phyloP scores from a whole-genome alignment of 164 flowering plant species.

The Vitis labrusca region DNA sequence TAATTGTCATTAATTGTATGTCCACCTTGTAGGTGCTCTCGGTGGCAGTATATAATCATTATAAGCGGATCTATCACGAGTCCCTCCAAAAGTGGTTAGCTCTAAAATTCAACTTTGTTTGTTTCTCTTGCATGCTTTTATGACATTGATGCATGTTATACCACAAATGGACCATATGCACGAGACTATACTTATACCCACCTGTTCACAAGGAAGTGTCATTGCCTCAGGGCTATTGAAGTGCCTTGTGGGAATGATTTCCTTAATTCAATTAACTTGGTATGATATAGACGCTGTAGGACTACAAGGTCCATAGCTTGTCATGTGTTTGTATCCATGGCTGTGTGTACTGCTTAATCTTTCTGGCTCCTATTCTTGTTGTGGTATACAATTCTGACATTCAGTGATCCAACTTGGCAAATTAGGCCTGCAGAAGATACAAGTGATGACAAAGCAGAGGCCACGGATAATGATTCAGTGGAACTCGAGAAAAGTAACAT shows the following conservation, averaged over 20 bases:
- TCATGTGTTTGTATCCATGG: not conserved
- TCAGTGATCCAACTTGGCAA: slow-evolving; percentile 13
- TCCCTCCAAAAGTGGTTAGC: slow-evolving; percentile 47
- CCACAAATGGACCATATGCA: too few species aligned
- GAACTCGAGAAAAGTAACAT: slow-evolving; percentile 97
- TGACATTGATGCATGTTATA: too few species aligned
- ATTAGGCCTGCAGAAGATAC: slow-evolving; percentile 64
- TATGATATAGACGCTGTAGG: too few species aligned
- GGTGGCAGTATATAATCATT: slow-evolving; percentile 97
- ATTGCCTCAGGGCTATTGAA: too few species aligned
- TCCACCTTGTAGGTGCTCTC: slow-evolving; percentile 72
- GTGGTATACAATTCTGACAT: not conserved
- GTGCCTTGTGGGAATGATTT: too few species aligned
- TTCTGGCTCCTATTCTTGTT: not conserved
- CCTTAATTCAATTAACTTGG: too few species aligned
- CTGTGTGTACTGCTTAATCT: not conserved
- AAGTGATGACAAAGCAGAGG: slow-evolving; percentile 29
- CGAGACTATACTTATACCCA: too few species aligned
- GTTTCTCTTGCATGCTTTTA: not conserved
- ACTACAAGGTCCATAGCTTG: not conserved
- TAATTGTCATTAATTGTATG: slow-evolving; percentile 1
- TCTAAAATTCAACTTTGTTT: slow-evolving; percentile 1
- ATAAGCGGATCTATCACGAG: slow-evolving; percentile 76
- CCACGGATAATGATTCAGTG: slow-evolving; percentile 58
- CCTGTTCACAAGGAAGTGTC: too few species aligned